These are phyloP conservation scores for Coelastrella sp. DNA, from an alignment of 139 green algal species.

Conservation along the genomic window DNA sequence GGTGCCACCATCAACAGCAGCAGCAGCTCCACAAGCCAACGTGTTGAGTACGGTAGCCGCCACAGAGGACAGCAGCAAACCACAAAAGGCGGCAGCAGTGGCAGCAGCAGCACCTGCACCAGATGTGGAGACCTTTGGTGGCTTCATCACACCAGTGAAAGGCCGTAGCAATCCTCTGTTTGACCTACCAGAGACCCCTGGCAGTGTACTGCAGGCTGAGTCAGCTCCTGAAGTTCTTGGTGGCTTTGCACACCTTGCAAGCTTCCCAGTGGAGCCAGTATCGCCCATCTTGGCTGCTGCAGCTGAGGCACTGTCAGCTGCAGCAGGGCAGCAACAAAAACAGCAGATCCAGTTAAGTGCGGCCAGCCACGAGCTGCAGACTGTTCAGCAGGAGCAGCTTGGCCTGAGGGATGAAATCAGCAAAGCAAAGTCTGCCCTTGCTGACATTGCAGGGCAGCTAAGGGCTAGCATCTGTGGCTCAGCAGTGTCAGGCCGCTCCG, in stretches of 20 bases:
- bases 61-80: not conserved
- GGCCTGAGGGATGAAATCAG: conserved; percentile 26
- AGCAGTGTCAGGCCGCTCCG: not conserved
- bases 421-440: conserved; percentile 20
- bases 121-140: not conserved
- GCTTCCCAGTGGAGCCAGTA: conserved; percentile 5
- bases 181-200: conserved; percentile 27
- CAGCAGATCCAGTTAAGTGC: conserved; percentile 18
- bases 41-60: not conserved
- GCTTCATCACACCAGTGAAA: conserved; percentile 41
- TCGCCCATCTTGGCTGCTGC: conserved; percentile 33
- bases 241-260: not conserved
- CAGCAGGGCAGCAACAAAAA: not conserved
- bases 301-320: not conserved
- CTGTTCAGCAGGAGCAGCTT: conserved; percentile 37
- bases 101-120: not conserved
- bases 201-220: not conserved
- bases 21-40: not conserved
- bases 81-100: conserved; percentile 9
- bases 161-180: conserved; percentile 43
- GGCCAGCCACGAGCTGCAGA: conserved; percentile 26
- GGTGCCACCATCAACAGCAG: not conserved
- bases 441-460: conserved; percentile 37
- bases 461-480: conserved; percentile 10
- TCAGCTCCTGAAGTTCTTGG: not conserved